Evolutionary conservation across 2,329 filamentous ascomycete genomes (phyloP).

Genomic region (Neurospora crassa): DNA sequence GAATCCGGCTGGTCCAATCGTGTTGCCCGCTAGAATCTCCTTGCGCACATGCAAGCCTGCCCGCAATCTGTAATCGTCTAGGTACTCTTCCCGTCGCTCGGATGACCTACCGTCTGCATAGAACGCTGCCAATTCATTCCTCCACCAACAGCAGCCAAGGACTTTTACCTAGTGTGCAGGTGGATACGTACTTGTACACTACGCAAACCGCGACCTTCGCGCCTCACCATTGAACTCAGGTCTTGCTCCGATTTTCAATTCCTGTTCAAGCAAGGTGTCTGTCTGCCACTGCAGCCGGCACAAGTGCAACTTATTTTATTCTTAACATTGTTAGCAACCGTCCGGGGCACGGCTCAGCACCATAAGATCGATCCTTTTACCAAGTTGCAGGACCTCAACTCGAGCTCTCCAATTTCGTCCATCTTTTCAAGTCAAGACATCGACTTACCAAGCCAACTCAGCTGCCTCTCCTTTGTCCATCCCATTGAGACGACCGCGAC

Average conservation of each 20-base stretch:
- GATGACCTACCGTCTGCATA: background rate
- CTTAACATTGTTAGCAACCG: background rate
- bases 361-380: background rate
- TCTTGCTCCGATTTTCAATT: background rate
- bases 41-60: background rate
- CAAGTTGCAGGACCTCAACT: background rate
- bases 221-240: background rate
- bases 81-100: background rate
- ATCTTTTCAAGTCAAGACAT: background rate
- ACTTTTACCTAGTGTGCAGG: background rate
- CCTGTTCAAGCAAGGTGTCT: background rate
- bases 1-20: background rate
- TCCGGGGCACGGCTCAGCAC: background rate
- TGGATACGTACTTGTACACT: background rate
- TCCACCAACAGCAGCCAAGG: background rate
- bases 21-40: background rate
- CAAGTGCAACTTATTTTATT: background rate
- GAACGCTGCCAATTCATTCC: background rate
- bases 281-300: background rate
- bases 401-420: background rate
- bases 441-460: background rate
- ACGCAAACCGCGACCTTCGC: background rate
- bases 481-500: background rate
- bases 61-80: background rate
- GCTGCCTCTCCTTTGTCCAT: background rate